Evolutionary conservation across 306 rosid genomes (phyloP), one percentile per base, ranked within the genome.

Genomic region (apple (Malus domestica)): DNA sequence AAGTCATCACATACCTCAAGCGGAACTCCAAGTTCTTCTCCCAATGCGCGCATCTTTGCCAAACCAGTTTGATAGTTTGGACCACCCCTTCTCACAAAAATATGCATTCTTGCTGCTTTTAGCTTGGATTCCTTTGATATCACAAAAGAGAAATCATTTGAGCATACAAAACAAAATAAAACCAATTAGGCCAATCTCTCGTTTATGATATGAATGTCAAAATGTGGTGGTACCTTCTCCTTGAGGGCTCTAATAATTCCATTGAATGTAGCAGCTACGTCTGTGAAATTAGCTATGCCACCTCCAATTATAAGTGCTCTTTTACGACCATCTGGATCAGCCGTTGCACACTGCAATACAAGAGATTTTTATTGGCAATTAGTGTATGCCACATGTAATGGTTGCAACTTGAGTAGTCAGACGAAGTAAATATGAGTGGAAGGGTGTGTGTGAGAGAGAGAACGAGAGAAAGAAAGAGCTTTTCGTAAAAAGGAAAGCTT

Each of bases 281-380:
- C 97, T 1, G 97, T 92, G 85, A 92, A 92, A 84, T 92, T 92
- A 67, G 97, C 97, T 78, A 92, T 92, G 61, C 97, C 97, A 15
- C 97, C 96, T 78, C 97, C 97, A 87, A 92, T 87, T 14, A 92
- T 80, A 81, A 92, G 97, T 75, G 90, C 97, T 80, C 96, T 87
- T 89, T 88, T 92, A 49, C 88, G 88, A 77, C 97, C 97, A 82
- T 92, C 93, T 46, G 97, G 93, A n/a, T 87, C 76, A 4, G 89
- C 87, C 12, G 97, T 88, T 27, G 97, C 97, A 86, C 96, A 90
- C 97, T 92, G 89, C 85, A 73, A 74, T 20, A 6, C 4, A 72
- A 4, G 5, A 54, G 20, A 71, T 18, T 52, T 32, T 27, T 8
- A 51, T 51, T 70, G 29, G 65, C 63, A 55, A 13, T 14, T 54